Base-by-base conservation (phyloP, 1,284 basidiomycete genomes). In the Exobasidium cylindrosporum region DNA sequence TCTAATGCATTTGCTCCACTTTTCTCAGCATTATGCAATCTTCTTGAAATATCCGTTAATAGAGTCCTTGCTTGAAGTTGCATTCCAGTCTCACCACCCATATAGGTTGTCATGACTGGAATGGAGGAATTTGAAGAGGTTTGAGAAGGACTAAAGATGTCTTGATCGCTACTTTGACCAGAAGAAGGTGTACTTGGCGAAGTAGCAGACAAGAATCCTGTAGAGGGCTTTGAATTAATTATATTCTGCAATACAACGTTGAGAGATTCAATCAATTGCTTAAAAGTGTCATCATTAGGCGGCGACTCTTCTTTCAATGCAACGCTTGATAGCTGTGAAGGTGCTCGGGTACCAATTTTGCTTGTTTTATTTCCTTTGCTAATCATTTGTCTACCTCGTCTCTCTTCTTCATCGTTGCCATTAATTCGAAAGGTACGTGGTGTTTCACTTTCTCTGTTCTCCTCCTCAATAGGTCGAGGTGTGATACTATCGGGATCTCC, bases 281-380 rank as follows among this genome's bases (percentile, higher is more conserved):
- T 23, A 26, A 55, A n/a, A 52, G 54, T 4, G 35, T n/a, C 32
- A 54, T 65, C 23, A 63, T 56, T 46, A 50, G 54, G 6, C 57
- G 65, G 57, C 65, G 68, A 11, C 54, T 69, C 69, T 64, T 40
- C 57, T 32, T 31, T 53, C 58, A 54, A 23, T 45, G 60, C 58
- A 35, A 53, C 43, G 24, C 7, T 32, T 17, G 53, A 55, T 14
- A 55, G 53, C 4, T 55, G 21, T 4, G 53, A 55, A 21, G 53
- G 53, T 14, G 31, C 32, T 21, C 31, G 53, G 13, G 32, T 35
- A 4, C 26, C 47, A 10, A 40, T 7, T 40, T 7, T 40, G 35
- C 35, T 40, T 40, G 35, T 17, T 40, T 10, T 17, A 13, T 13
- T 50, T 13, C 47, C 47, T 24, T 28, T 14, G 26, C n/a, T 24